Evolutionary conservation across 371 early-diverging fungal genomes (phyloP).

Genomic region (Zychaea mexicana): DNA sequence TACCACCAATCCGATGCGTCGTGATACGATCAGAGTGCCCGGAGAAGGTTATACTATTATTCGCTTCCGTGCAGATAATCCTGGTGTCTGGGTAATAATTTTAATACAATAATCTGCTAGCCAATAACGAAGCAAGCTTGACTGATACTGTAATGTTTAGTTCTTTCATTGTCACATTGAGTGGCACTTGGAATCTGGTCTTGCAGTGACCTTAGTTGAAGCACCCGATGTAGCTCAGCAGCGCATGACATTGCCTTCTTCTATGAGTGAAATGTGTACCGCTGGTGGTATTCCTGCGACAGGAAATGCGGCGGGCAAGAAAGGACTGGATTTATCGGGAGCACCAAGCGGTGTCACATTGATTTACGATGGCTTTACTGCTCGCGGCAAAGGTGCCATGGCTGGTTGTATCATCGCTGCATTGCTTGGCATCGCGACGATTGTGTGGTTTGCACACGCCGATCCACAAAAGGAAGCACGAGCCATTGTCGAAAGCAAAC

Average conservation of each 20-base stretch:
- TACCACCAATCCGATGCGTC: slow-evolving; percentile 56
- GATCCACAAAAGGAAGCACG: slow-evolving; percentile 34
- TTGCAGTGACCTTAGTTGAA: slow-evolving; percentile 64
- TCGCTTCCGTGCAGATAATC: slow-evolving; percentile 75
- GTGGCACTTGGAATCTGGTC: slow-evolving; percentile 68
- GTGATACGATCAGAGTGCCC: slow-evolving; percentile 71
- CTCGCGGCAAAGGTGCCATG: slow-evolving; percentile 70
- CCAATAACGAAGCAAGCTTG: no score
- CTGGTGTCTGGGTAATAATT: slow-evolving; percentile 74
- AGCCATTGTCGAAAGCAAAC: slow-evolving; percentile 20
- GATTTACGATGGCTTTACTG: slow-evolving; percentile 58
- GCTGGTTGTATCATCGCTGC: slow-evolving; percentile 71
- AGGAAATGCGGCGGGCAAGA: slow-evolving; percentile 75
- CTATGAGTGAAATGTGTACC: slow-evolving; percentile 52
- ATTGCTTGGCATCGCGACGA: slow-evolving; percentile 54
- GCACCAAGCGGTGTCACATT: slow-evolving; percentile 53
- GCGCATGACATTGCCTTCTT: slow-evolving; percentile 42
- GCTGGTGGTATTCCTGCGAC: slow-evolving; percentile 50
- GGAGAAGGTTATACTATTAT: slow-evolving; percentile 61
- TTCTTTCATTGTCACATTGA: slow-evolving; percentile 81
- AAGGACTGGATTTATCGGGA: slow-evolving; percentile 57
- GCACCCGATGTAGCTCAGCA: slow-evolving; percentile 61
- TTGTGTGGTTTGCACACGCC: slow-evolving; percentile 41
- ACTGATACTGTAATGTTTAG: slow-evolving; percentile 12
- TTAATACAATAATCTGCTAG: no score